Evolutionary conservation across 352 stramenopile genomes (phyloP).

Genomic region (Peronosclerospora sorghi): DNA sequence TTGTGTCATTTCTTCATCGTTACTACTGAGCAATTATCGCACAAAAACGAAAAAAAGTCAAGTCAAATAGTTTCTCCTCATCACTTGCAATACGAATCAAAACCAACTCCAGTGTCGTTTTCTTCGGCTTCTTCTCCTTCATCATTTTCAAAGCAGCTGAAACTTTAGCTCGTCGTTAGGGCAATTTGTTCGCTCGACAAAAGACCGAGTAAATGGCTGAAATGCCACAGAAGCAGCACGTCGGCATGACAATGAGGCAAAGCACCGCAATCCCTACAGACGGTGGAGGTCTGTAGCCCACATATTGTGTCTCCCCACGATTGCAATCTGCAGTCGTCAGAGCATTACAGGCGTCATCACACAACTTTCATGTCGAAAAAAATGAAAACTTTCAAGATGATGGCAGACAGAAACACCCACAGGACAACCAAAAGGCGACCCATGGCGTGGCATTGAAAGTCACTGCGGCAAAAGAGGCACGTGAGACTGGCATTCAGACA

Average conservation of each 20-base stretch:
- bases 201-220: constrained; percentile 50
- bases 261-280: constrained; percentile 79
- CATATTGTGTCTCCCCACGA: constrained; percentile 52
- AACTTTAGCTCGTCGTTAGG: not conserved
- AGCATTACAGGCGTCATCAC: not conserved
- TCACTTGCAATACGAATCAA: not conserved
- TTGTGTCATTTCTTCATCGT: constrained; percentile 25
- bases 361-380: too few relatives aligned
- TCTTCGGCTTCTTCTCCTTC: constrained; percentile 28
- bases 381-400: constrained; percentile 52
- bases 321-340: constrained; percentile 50
- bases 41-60: not conserved
- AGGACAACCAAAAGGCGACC: constrained; percentile 48
- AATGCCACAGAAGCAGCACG: constrained; percentile 70
- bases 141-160: constrained; percentile 10
- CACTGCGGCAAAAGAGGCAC: constrained; percentile 76
- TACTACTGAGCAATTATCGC: constrained; percentile 5
- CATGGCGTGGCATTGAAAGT: constrained; percentile 81
- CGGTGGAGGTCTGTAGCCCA: constrained; percentile 70
- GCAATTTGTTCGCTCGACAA: too few relatives aligned
- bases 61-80: constrained; percentile 14
- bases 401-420: constrained; percentile 40
- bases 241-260: constrained; percentile 69
- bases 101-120: constrained; percentile 12
- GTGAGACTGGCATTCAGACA: constrained; percentile 62